Evolutionary conservation across 129 eudicot species (phyloP), one percentile per base, ranked within the genome.

Genomic region (Artemisia tridentata): DNA sequence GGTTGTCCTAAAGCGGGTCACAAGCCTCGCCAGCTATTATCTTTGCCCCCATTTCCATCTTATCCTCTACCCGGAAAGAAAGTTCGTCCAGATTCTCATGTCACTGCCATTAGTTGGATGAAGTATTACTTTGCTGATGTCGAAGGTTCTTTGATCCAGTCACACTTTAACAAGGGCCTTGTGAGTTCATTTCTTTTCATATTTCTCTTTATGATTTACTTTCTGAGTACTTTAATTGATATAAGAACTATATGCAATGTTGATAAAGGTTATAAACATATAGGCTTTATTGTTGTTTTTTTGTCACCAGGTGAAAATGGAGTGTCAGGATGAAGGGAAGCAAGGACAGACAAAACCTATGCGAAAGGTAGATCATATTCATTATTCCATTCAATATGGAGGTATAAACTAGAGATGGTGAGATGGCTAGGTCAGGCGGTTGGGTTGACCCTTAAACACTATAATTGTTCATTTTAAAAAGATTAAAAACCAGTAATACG

Each of bases 81-180:
- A 65, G 77, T 60, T 46, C 18, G 68, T 23, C 71, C 74, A n/a
- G 54, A 68, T 68, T 27, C 75, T 19, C 85, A 72, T 79, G 80
- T 78, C 71, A 84, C 95, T 12, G 98, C 95, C 52, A 86, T 88
- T 66, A 88, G 91, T 75, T 92, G 98, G 96, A 78, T 92, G 78
- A 92, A 86, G 74, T 88, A 84, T 13, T 88, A 88, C 81, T 88
- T 92, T 72, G 79, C 86, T 67, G 95, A 84, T 46, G 83, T 92
- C 7, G 63, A 68, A 18, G 80, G 74, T 63, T 71, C 84, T 29
- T 82, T 84, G 49, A 81, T 84, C 71, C 95, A 88, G 56, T 76
- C 88, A 27, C 95, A 84, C 71, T 86, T 88, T 54, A 82, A 76
- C 69, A 88, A 86, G 55, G 95, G 96, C 69, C 98, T 88, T 21